Evolutionary conservation across 2,329 filamentous ascomycete genomes (phyloP).

Genomic region (Alternaria gaisen): DNA sequence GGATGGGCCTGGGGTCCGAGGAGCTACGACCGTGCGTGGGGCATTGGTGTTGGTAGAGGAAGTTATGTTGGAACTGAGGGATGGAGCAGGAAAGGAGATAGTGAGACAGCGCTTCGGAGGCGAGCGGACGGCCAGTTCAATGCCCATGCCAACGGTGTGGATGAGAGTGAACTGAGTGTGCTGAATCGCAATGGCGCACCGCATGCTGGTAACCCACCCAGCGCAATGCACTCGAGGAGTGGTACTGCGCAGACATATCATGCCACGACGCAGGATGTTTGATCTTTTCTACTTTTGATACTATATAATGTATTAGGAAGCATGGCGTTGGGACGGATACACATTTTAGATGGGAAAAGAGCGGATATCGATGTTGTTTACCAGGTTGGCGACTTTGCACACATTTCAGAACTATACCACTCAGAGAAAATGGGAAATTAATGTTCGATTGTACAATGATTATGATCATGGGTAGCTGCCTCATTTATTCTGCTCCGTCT

Average conservation of each 20-base stretch:
- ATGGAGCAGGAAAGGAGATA: constrained; percentile 43
- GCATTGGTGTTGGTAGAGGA: constrained; percentile 70
- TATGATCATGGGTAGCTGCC: neutral
- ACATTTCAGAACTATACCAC: neutral
- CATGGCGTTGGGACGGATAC: neutral
- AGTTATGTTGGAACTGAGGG: constrained; percentile 60
- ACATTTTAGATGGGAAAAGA: neutral
- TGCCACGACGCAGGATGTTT: neutral
- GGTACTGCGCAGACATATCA: neutral
- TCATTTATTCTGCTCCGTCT: neutral
- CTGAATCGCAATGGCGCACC: constrained; percentile 13
- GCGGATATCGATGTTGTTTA: neutral
- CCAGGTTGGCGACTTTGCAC: neutral
- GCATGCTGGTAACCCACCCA: constrained; percentile 7
- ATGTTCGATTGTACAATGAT: neutral
- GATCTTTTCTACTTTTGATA: neutral
- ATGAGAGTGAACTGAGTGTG: constrained; percentile 17
- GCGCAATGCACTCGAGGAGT: neutral
- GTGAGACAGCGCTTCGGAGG: constrained; percentile 18
- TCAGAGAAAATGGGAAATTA: neutral
- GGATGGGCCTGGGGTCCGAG: constrained; percentile 92
- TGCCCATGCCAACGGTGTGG: constrained; percentile 6
- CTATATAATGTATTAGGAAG: neutral
- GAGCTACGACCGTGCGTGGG: constrained; percentile 76
- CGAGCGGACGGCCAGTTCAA: constrained; percentile 11